A percentile compares a stretch with the other conserved stretches of the same genome.
These are phyloP conservation scores for Penicillium robsamsonii DNA, from an alignment of 495 filamentous ascomycete species.

Conservation along the genomic window DNA sequence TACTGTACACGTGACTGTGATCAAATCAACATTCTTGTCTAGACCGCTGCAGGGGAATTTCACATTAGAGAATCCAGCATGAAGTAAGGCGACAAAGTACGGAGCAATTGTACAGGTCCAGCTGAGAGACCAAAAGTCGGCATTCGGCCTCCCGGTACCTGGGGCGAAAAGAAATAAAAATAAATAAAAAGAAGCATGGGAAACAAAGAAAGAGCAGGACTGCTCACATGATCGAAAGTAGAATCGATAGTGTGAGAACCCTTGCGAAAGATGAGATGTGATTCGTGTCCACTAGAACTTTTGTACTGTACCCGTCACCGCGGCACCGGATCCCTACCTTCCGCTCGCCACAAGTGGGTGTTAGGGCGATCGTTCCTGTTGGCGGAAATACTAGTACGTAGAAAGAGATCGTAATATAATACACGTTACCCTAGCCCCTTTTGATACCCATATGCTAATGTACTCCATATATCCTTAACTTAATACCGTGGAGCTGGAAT, in stretches of 20 bases:
- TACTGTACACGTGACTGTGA: slow-evolving; percentile 2
- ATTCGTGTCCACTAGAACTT: slow-evolving; percentile 18
- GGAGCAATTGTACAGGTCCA: slow-evolving; percentile 5
- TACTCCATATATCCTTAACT: slow-evolving; percentile 12
- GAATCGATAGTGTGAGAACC: slow-evolving; percentile 32
- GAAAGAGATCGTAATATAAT: neutral
- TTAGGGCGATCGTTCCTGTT: slow-evolving; percentile 23
- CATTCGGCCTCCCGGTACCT: slow-evolving; percentile 1
- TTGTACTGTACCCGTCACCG: slow-evolving; percentile 38
- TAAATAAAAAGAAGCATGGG: neutral
- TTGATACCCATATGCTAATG: slow-evolving; percentile 1
- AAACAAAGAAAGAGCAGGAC: slow-evolving; percentile 8
- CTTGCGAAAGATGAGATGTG: slow-evolving; percentile 18
- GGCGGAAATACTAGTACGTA: slow-evolving; percentile 7
- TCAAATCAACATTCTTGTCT: neutral
- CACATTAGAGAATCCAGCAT: slow-evolving; percentile 1
- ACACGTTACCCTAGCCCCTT: neutral
- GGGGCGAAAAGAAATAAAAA: slow-evolving; percentile 2
- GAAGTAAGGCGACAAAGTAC: slow-evolving; percentile 14
- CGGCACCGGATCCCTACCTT: slow-evolving; percentile 40
- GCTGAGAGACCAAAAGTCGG: slow-evolving; percentile 10
- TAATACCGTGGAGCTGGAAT: slow-evolving; percentile 12
- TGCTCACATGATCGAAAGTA: slow-evolving; percentile 36
- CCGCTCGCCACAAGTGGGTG: slow-evolving; percentile 30
- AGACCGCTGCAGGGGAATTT: slow-evolving; percentile 9